Evolutionary conservation across 495 filamentous ascomycete genomes (phyloP), one percentile per base, ranked within the genome.

Genomic region (Xanthoparmelia taractica): DNA sequence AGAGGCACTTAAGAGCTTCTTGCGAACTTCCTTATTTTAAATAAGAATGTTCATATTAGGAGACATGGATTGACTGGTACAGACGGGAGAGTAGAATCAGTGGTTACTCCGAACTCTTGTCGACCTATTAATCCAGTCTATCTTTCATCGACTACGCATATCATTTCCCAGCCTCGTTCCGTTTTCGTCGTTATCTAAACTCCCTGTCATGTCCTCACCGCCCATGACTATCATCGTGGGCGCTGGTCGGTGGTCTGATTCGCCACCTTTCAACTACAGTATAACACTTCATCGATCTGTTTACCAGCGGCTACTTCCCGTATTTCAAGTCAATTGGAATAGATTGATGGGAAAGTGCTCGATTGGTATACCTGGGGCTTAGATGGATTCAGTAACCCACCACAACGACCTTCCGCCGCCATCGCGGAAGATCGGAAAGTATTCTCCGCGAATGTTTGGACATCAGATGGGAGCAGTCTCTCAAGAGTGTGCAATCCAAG

Each of bases 181-280:
- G 20, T 36, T 0, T 27, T 37, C 43, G 6, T 34, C n/a, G 18
- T 27, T 40, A 18, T 40, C 29, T 54, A 18, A 7, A 0, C 2
- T 13, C 4, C 33, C 25, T 23, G 27, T 58, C 17, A 56, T 65
- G 57, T 34, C 59, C 54, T 56, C 34, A 29, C 20, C n/a, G n/a
- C n/a, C n/a, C n/a, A n/a, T n/a, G n/a, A n/a, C n/a, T n/a, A n/a
- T 48, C 27, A 75, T 75, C 45, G 61, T 76, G 15, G 74, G 73
- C 27, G 70, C 73, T 31, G 74, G 75, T n/a, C 18, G 65, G 64
- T 8, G 76, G 73, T 0, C 60, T 77, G 18, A 68, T 65, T n/a
- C 65, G 2, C 58, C 69, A 2, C 58, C 65, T 37, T 61, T 73
- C 45, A 58, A 38, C n/a, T 77, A 77, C 59, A 71, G 71, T 43